Percentiles rank a stretch among this genome's conserved stretches.
Evolutionary conservation across 2,329 filamentous ascomycete genomes (phyloP).

Genomic region (Neofusicoccum kwambonambiense): DNA sequence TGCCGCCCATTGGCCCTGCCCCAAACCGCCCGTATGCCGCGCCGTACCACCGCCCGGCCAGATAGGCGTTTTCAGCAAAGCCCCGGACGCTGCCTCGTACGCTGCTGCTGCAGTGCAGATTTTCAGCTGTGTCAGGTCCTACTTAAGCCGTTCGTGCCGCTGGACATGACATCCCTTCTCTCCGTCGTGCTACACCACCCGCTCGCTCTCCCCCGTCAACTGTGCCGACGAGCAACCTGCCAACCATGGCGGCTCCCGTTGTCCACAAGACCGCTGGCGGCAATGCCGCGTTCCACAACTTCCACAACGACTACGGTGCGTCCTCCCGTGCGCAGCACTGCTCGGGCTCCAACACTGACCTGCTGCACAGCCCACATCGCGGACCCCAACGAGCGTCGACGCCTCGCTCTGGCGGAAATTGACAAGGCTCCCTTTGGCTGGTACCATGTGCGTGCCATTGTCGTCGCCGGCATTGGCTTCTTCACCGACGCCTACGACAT

Average conservation of each 20-base stretch:
- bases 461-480: conserved; percentile 83
- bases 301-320: conserved; percentile 67
- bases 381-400: conserved; percentile 75
- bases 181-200: not conserved
- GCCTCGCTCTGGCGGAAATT: conserved; percentile 76
- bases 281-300: conserved; percentile 52
- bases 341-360: not conserved
- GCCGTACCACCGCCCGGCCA: not conserved
- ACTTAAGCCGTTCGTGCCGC: conserved; percentile 5
- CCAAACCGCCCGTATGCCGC: not conserved
- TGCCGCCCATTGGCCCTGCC: not conserved
- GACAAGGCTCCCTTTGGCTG: conserved; percentile 78
- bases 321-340: not conserved
- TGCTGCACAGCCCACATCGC: conserved; percentile 44
- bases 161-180: not conserved
- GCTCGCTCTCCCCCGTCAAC: not conserved
- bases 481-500: conserved; percentile 76
- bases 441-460: conserved; percentile 76
- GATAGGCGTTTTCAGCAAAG: conserved; percentile 13
- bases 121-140: not conserved
- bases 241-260: conserved; percentile 17
- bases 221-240: not conserved
- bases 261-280: conserved; percentile 25
- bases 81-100: not conserved
- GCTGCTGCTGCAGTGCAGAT: not conserved